Evolutionary conservation across 2,329 filamentous ascomycete species (phyloP).

Genomic region (Diplodia sapinea): DNA sequence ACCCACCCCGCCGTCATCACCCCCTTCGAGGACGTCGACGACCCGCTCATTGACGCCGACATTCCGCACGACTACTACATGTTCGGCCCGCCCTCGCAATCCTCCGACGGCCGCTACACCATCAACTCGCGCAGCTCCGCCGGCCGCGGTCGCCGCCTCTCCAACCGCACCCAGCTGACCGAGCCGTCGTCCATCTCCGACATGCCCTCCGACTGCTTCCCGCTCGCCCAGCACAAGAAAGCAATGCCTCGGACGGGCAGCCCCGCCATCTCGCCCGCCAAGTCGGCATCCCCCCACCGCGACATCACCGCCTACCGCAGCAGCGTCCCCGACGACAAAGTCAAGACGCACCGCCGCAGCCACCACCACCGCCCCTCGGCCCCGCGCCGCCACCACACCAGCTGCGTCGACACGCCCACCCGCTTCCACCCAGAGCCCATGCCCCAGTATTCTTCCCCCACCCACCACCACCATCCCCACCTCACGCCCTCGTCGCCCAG

Average conservation of each 20-base stretch:
- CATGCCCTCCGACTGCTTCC: conserved; percentile 21
- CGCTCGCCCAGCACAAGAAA: neutral
- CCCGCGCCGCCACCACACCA: neutral
- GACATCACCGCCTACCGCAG: neutral
- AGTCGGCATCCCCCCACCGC: neutral
- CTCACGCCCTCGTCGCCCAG: neutral
- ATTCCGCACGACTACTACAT: conserved; percentile 36
- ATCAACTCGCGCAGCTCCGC: neutral
- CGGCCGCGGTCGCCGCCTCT: neutral
- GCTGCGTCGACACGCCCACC: neutral
- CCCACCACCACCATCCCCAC: too few relatives aligned
- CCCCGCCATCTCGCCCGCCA: conserved; percentile 9
- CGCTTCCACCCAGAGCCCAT: neutral
- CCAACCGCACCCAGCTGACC: conserved; percentile 18
- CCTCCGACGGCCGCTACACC: conserved; percentile 4
- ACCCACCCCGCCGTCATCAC: conserved; percentile 8
- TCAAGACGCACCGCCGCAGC: neutral
- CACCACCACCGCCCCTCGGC: neutral
- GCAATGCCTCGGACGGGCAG: neutral
- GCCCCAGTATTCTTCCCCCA: neutral
- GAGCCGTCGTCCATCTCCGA: conserved; percentile 19
- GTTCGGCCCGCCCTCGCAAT: conserved; percentile 19
- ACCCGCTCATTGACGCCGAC: conserved; percentile 41
- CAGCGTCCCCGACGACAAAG: neutral
- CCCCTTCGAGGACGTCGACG: conserved; percentile 37